These are phyloP conservation scores for Phytophthora vignae DNA, from an alignment of 352 stramenopile genomes.

Conservation along the genomic window DNA sequence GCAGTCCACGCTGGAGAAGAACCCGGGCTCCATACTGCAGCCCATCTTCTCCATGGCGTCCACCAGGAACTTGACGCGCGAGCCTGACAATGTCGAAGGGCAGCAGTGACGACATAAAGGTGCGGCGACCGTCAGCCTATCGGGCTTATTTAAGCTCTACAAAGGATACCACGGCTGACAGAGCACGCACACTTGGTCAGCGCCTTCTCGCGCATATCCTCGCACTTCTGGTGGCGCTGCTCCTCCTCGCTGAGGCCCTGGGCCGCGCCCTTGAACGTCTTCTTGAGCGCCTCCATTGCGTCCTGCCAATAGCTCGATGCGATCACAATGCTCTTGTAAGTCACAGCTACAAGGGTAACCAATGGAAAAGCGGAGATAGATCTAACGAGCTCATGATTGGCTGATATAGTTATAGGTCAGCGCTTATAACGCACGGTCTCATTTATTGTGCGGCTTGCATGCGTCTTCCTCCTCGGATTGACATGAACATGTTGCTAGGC, in stretches of 20 bases:
- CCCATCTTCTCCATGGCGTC: constrained; percentile 89
- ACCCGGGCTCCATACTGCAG: constrained; percentile 74
- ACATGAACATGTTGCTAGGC: constrained; percentile 4
- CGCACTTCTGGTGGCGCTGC: constrained; percentile 57
- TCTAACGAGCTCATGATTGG: constrained; percentile 12
- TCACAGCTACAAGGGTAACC: not conserved
- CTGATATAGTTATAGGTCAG: not conserved
- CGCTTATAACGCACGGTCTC: constrained; percentile 4
- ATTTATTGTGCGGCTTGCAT: constrained; percentile 12
- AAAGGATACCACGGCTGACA: not conserved
- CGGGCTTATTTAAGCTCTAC: not conserved
- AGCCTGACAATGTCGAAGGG: constrained; percentile 41
- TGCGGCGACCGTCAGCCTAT: not conserved
- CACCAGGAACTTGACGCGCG: constrained; percentile 83
- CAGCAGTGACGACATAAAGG: not conserved
- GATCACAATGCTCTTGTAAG: not conserved
- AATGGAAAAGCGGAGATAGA: not conserved
- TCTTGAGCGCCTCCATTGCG: constrained; percentile 78
- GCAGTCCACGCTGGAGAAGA: constrained; percentile 87
- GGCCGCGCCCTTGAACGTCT: constrained; percentile 55
- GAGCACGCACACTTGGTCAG: constrained; percentile 71
- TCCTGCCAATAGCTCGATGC: constrained; percentile 1
- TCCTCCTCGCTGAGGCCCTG: constrained; percentile 49
- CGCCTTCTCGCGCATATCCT: constrained; percentile 74
- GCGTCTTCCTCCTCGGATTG: constrained; percentile 6